Evolutionary conservation across 192 early-diverging fungal species (phyloP).

Genomic region (Rhizoclosmatium globosum): DNA sequence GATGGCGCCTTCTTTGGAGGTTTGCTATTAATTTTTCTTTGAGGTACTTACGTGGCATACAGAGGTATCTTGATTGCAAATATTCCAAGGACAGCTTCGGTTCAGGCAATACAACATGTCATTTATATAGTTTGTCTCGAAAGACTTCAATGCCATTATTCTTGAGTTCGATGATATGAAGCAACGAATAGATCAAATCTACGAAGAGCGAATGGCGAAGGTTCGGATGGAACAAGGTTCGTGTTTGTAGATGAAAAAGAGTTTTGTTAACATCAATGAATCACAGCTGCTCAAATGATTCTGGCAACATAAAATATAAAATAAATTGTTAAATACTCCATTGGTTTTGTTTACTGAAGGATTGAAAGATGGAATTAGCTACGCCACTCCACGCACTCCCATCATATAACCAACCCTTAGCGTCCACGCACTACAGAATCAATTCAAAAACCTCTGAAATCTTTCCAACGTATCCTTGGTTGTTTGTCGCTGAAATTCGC

Average conservation of each 20-base stretch:
- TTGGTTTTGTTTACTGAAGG: no score
- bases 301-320: neutral
- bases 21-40: neutral
- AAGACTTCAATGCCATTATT: conserved; percentile 22
- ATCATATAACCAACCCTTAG: neutral
- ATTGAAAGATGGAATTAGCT: neutral
- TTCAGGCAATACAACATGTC: conserved; percentile 10
- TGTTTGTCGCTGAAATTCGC: conserved; percentile 16
- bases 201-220: conserved; percentile 33
- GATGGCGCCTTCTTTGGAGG: conserved; percentile 48
- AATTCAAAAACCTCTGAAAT: neutral
- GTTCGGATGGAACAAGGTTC: conserved; percentile 24
- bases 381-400: neutral
- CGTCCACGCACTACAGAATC: neutral
- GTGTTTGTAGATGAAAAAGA: neutral
- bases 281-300: neutral
- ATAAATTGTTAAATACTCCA: neutral
- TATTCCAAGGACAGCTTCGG: conserved; percentile 33
- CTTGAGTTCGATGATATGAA: conserved; percentile 38
- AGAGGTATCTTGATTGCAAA: conserved; percentile 39
- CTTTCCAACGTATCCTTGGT: neutral
- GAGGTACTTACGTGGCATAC: neutral
- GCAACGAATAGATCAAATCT: conserved; percentile 32
- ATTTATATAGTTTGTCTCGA: conserved; percentile 18
- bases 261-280: neutral